Evolutionary conservation across 140 eudicot genomes (phyloP), one percentile per base, ranked within the genome.

Genomic region (Bidens hawaiensis): DNA sequence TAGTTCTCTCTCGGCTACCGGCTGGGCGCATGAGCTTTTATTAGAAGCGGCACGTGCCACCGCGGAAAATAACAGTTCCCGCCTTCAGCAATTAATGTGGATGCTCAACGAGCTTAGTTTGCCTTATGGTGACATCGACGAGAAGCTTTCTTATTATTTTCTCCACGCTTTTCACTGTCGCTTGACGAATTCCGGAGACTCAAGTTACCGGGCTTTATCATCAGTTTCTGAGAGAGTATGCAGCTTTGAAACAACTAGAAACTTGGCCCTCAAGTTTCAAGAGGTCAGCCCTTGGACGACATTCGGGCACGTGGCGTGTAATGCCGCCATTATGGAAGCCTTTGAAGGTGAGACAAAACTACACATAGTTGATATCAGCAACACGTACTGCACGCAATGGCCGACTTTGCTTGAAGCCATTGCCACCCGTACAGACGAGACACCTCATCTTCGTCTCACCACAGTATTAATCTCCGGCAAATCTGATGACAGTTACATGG

Each of bases 281-380:
- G 97, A 94, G 43, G 99, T 83, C 10, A 94, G 99, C 71, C 97
- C 99, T 0, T 94, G 99, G 99, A 85, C 95, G 17, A 94, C 86
- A 23, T 94, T 94, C 34, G 99, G 99, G 0, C 99, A 94, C 55
- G 99, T 94, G 22, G 99, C 99, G 5, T 81, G 75, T 24, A 94
- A 94, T 16, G 96, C 95, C 0, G 95, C 99, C 2, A 83, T 94
- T 58, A 76, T 94, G 86, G 99, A 94, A 27, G 97, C 97, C 6
- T 72, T 94, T 2, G 97, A 94, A 31, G 94, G 95, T 6, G 95
- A 83, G 57, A 19, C 60, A 33, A 85, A 82, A 26, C 23, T 94
- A 2, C 99, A 94, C 56, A 94, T 94, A n/a, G 68, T 94, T 23
- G 97, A 94, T 48, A 64, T 88, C 1, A 81, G 90, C 65, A 94